Evolutionary conservation across 2,329 filamentous ascomycete species (phyloP), one percentile per base, ranked within the genome.

Genomic region (Stachybotrys chlorohalonatus): DNA sequence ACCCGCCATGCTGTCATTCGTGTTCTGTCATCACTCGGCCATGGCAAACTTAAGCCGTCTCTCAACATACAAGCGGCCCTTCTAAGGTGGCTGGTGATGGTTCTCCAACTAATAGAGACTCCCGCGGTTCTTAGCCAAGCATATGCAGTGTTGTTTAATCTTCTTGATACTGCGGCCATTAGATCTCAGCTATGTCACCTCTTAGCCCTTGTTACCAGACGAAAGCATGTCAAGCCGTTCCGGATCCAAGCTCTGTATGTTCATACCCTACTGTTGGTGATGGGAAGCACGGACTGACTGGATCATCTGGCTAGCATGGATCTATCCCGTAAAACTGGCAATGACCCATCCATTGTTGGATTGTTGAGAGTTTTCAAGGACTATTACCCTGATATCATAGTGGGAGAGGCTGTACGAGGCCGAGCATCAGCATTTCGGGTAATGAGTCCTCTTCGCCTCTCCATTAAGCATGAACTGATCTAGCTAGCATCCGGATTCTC

Each of bases 341-440:
- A 88, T 63, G 90, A 95, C 54, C 86, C 86, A 51, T 80, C 84
- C 52, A 73, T 95, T 42, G 78, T 87, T 45, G 88, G 88, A 3
- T 75, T 95, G 16, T 74, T 95, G 52, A 82, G 87, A 54, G 83
- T 93, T n/a, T 95, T 86, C 73, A 94, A 94, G 66, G 90, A 93
- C 66, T 95, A 93, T 69, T 95, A 93, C 63, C 90, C 90, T 0
- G 90, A 95, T 66, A 89, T 95, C 54, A 89, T 95, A 56, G 80
- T 93, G 13, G 88, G 86, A 24, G 86, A 87, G 59, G 75, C 81
- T 5, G 80, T 83, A 32, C 75, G 76, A 53, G 82, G 82, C 45
- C 79, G 80, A 56, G 82, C 83, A 1, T 80, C 81, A 5, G 76
- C 82, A 1, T 86, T 86, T 67, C 84, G 82, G 68, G 80, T 81